phyloP scores from a whole-genome alignment of 1,284 basidiomycete species.

The Ganoderma lingzhi region DNA sequence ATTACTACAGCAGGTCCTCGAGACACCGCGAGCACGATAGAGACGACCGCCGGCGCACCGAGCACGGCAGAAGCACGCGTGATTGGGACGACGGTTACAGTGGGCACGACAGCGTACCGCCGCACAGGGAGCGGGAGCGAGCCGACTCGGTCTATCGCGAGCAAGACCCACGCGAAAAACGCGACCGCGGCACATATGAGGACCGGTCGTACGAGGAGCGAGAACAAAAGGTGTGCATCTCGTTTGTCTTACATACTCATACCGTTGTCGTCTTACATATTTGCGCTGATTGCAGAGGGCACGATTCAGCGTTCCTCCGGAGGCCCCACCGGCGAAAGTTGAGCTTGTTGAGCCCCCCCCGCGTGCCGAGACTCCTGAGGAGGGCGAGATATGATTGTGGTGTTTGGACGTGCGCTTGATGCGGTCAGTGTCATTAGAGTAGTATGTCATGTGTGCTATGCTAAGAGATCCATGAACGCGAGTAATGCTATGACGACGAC shows the following conservation, averaged over 20 bases:
- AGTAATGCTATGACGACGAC: conserved; percentile 34
- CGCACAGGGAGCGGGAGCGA: conserved; percentile 53
- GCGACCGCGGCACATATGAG: conserved; percentile 47
- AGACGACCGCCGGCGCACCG: conserved; percentile 49
- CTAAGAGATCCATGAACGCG: conserved; percentile 27
- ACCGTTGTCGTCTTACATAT: conserved; percentile 12
- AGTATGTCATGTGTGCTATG: conserved; percentile 30
- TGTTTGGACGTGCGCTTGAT: conserved; percentile 11
- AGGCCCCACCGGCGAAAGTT: conserved; percentile 33
- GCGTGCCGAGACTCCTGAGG: conserved; percentile 76
- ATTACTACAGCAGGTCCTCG: conserved; percentile 46
- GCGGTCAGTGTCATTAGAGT: conserved; percentile 18
- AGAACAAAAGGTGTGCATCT: conserved; percentile 67
- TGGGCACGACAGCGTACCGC: conserved; percentile 31
- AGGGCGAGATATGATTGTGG: conserved; percentile 81
- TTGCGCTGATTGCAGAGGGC: conserved; percentile 51
- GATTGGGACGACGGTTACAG: conserved; percentile 52
- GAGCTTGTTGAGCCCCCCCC: conserved; percentile 46
- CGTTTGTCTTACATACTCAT: conserved; percentile 16
- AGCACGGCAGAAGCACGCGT: conserved; percentile 38
- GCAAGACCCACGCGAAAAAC: conserved; percentile 53
- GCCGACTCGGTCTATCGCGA: conserved; percentile 58
- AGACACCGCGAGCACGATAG: conserved; percentile 56
- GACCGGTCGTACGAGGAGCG: conserved; percentile 56
- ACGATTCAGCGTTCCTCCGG: conserved; percentile 56